These are phyloP conservation scores for Cyclospora cayetanensis DNA, from an alignment of 169 alveolate species.

Conservation along the genomic window DNA sequence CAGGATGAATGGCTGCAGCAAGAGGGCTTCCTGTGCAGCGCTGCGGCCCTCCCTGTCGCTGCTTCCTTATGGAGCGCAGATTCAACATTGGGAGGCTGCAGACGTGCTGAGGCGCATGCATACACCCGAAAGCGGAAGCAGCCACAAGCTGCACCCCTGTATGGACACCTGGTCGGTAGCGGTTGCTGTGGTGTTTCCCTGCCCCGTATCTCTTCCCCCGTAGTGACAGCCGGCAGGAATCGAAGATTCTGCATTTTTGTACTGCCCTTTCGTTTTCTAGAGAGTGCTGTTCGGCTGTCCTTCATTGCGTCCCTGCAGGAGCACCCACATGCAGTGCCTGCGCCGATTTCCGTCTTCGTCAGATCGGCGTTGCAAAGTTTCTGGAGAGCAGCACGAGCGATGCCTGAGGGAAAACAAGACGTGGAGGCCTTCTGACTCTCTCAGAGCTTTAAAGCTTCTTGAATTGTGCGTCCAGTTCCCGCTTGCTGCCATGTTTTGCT, in stretches of 20 bases:
- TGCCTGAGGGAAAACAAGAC: neutral
- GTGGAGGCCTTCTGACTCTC: neutral
- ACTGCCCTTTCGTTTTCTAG: too few species aligned
- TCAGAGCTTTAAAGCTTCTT: neutral
- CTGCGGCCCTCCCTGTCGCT: neutral
- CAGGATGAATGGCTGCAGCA: neutral
- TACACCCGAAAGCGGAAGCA: neutral
- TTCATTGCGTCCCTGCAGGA: neutral
- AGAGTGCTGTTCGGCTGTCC: neutral
- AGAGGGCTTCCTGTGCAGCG: neutral
- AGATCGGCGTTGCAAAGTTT: neutral
- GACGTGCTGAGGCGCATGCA: neutral
- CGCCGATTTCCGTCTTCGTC: neutral
- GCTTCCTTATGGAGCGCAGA: neutral
- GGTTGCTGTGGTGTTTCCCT: neutral
- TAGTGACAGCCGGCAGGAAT: too few species aligned
- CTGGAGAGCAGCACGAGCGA: neutral
- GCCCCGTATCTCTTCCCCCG: too few species aligned
- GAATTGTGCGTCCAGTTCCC: neutral
- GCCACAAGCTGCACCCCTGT: neutral
- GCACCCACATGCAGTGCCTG: slow-evolving; percentile 3
- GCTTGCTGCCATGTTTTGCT: too few species aligned
- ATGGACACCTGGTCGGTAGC: neutral
- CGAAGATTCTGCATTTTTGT: too few species aligned
- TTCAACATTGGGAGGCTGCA: neutral